Conservation (phyloP, 2,329 filamentous ascomycete genomes). For the Colletotrichum camelliae region DNA sequence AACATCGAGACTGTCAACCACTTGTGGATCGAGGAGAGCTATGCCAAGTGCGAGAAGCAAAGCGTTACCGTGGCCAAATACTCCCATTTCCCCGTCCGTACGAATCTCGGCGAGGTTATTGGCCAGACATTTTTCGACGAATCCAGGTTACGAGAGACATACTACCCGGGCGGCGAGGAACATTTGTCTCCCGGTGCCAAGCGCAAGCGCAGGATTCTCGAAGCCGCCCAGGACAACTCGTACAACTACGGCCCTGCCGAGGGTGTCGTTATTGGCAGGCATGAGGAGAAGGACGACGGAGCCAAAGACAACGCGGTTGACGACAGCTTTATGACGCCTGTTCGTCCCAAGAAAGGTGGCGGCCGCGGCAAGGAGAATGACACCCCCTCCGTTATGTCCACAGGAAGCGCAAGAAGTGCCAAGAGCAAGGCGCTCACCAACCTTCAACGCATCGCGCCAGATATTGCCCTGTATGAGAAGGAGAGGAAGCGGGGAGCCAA, state of each 20-base stretch:
- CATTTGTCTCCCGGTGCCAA: constrained; percentile 46
- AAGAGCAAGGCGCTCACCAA: constrained; percentile 83
- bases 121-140: constrained; percentile 85
- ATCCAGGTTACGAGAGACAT: constrained; percentile 64
- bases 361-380: constrained; percentile 79
- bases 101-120: constrained; percentile 91
- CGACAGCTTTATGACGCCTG: constrained; percentile 54
- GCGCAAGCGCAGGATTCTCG: constrained; percentile 55
- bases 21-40: constrained; percentile 97
- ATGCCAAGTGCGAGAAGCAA: constrained; percentile 83
- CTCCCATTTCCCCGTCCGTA: constrained; percentile 84
- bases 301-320: constrained; percentile 42
- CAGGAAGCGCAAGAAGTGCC: constrained; percentile 77
- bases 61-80: constrained; percentile 77
- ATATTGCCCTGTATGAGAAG: constrained; percentile 91
- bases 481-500: constrained; percentile 78
- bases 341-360: constrained; percentile 53
- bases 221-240: constrained; percentile 57
- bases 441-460: constrained; percentile 78
- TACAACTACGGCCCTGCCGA: constrained; percentile 51
- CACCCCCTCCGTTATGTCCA: constrained; percentile 71
- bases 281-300: constrained; percentile 41
- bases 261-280: constrained; percentile 49
- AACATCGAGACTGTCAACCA: constrained; percentile 90
- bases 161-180: constrained; percentile 68